Evolutionary conservation across 1,284 basidiomycete genomes (phyloP).

Genomic region (Somion occarium): DNA sequence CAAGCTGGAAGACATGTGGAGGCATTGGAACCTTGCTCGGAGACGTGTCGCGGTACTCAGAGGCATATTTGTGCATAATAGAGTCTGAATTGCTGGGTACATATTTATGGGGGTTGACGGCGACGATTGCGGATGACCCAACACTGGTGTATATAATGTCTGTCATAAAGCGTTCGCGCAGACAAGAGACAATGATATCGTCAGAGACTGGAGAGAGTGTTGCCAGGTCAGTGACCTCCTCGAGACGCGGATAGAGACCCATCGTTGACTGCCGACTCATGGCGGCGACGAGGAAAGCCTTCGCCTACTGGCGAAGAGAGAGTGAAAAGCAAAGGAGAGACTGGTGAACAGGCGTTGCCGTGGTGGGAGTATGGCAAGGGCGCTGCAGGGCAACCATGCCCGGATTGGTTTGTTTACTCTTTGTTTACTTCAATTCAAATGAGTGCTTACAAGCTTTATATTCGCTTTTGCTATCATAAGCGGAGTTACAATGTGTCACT

Average conservation of each 20-base stretch:
- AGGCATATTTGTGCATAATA: constrained; percentile 77
- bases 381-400: background rate
- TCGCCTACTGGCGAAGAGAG: background rate
- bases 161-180: constrained; percentile 82
- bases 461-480: background rate
- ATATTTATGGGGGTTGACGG: constrained; percentile 88
- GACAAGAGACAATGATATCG: constrained; percentile 75
- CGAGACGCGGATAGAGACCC: constrained; percentile 54
- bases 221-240: constrained; percentile 63
- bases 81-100: constrained; percentile 78
- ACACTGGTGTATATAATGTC: constrained; percentile 80
- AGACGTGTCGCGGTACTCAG: constrained; percentile 54
- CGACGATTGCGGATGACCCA: constrained; percentile 69
- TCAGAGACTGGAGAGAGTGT: constrained; percentile 60
- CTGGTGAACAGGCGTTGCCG: background rate
- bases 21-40: constrained; percentile 41
- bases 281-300: constrained; percentile 12
- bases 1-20: constrained; percentile 84
- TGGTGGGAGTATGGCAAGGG: background rate
- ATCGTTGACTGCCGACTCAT: constrained; percentile 30
- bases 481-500: background rate
- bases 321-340: background rate
- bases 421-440: background rate
- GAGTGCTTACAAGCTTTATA: background rate
- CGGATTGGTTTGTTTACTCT: background rate